Conservation (phyloP, 345 rosid genomes). For the Salix suchowensis region DNA sequence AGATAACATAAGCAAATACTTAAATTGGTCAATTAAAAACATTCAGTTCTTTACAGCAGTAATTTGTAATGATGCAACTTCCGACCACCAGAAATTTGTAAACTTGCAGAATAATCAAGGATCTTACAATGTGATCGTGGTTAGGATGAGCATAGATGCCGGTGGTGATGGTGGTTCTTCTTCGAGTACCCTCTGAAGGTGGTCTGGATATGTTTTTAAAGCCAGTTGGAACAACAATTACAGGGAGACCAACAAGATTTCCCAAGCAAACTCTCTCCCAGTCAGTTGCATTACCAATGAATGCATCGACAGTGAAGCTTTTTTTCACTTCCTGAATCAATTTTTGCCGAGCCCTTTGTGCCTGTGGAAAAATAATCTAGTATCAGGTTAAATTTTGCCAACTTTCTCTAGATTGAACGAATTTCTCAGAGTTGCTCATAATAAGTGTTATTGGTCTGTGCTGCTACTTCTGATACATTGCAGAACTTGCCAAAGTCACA, state of each 20-base stretch:
- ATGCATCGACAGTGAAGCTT: constrained; percentile 68
- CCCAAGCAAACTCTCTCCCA: constrained; percentile 92
- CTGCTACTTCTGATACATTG: not conserved
- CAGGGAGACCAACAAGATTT: constrained; percentile 83
- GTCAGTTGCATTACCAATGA: constrained; percentile 77
- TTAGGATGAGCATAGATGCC: constrained; percentile 84
- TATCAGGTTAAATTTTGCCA: not conserved
- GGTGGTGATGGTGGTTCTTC: constrained; percentile 53
- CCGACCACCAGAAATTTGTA: too few relatives aligned
- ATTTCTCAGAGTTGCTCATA: not conserved
- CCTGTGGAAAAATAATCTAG: constrained; percentile 32
- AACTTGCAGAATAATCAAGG: not conserved
- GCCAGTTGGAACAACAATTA: constrained; percentile 65
- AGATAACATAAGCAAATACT: not conserved
- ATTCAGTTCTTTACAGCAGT: not conserved
- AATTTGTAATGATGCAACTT: not conserved
- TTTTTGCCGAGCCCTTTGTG: constrained; percentile 76
- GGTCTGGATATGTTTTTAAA: constrained; percentile 49
- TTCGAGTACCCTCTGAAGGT: constrained; percentile 42
- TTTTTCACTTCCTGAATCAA: constrained; percentile 68
- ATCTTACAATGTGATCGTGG: constrained; percentile 73
- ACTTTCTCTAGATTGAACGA: not conserved
- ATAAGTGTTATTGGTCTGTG: not conserved
- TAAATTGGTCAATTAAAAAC: not conserved
- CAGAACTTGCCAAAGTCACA: not conserved